Evolutionary conservation across 1,284 basidiomycete species (phyloP), one percentile per base, ranked within the genome.

Genomic region (Paramarasmius palmivorus): DNA sequence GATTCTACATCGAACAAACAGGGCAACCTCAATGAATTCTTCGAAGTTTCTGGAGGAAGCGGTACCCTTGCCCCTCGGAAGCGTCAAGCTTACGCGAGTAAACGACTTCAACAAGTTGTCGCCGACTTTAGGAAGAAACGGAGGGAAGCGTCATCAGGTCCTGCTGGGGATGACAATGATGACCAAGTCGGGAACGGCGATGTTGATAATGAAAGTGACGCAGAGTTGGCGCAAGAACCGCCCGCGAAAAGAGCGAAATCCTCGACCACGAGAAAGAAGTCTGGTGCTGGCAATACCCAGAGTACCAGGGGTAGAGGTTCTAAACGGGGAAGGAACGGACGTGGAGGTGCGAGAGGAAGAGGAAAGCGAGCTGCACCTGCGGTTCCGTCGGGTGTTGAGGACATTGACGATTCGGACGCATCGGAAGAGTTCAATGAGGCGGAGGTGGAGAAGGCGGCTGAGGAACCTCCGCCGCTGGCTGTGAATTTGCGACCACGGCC

Each of bases 91-190:
- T 97, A 90, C 69, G 78, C 84, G 29, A 95, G 86, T 68, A 95
- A 93, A 68, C 82, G 96, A 4, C 74, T 99, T 57, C 93, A 98
- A 67, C 80, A 92, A 58, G 93, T 98, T 3, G 91, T 98, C 49
- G 83, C 88, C 47, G 88, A 90, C 54, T 95, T 92, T 68, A 78
- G 92, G 54, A 76, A 69, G 59, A 72, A 66, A 60, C 62, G 55
- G 29, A 57, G 57, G 25, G 25, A 36, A 49, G 49, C 12, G 4
- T 49, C 32, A 12, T 50, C 25, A 12, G 40, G 54, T 32, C 41
- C 65, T 62, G 47, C 51, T 36, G 53, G 56, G 17, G 50, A 55
- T 22, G 53, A 47, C 7, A 57, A 55, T 7, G 57, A 52, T 34
- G 55, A 57, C n/a, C 52, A 49, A 35, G 54, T 68, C 64, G 53